phyloP scores from a whole-genome alignment of 2,329 filamentous ascomycete genomes.

The Ophiobolus disseminans region DNA sequence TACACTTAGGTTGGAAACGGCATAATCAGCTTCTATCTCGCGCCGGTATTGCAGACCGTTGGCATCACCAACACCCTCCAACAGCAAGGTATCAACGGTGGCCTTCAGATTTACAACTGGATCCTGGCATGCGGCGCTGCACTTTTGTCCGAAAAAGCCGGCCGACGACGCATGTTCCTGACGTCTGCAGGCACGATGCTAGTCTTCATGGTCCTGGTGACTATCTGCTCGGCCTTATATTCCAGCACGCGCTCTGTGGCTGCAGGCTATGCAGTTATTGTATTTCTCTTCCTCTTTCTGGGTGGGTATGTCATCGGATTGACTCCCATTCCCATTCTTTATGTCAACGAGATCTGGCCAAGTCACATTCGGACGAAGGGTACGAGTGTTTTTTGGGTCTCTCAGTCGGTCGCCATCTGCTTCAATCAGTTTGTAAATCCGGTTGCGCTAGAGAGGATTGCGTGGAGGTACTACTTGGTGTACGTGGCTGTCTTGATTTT shows the following conservation, averaged over 20 bases:
- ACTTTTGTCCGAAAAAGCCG: constrained; percentile 51
- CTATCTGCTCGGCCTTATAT: constrained; percentile 46
- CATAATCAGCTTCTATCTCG: constrained; percentile 49
- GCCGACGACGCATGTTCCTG: constrained; percentile 55
- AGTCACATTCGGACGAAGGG: constrained; percentile 32
- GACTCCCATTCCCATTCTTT: constrained; percentile 41
- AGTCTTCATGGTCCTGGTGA: constrained; percentile 52
- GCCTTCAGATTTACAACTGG: constrained; percentile 53
- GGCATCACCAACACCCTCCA: constrained; percentile 45
- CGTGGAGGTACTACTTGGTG: constrained; percentile 34
- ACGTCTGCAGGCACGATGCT: constrained; percentile 54
- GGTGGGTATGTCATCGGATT: constrained; percentile 43
- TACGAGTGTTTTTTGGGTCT: constrained; percentile 25
- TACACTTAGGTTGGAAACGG: constrained; percentile 50
- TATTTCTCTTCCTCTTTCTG: constrained; percentile 27
- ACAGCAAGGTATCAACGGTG: constrained; percentile 50
- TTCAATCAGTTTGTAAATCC: constrained; percentile 32
- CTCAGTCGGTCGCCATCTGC: constrained; percentile 21
- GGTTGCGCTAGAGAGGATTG: constrained; percentile 27
- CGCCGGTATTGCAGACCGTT: constrained; percentile 48
- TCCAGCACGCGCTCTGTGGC: constrained; percentile 6
- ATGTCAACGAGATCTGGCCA: constrained; percentile 46
- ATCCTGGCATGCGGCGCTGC: constrained; percentile 46
- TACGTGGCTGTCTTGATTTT: constrained; percentile 26
- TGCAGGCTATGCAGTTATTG: constrained; percentile 23